Base-by-base conservation (phyloP, 495 filamentous ascomycete species). In the Podospora conica region DNA sequence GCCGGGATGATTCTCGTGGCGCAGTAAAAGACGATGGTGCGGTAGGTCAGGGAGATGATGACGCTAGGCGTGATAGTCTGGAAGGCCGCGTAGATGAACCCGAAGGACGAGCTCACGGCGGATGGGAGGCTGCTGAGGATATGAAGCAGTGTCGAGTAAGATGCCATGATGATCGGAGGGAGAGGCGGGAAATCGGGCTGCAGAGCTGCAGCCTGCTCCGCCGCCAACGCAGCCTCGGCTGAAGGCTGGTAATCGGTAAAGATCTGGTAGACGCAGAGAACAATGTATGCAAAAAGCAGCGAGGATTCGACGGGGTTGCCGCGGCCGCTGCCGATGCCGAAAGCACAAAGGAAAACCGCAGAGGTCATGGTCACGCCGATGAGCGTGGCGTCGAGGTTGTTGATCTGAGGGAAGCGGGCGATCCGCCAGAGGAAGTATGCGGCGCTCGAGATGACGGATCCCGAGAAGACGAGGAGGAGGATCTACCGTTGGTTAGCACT, bases 121-220 rank as follows among this genome's bases (percentile, higher is more conserved):
- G 86, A 88, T 0, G 95, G 95, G 20, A 98, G 82, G 10, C 86
- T 86, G 31, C 90, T 89, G 40, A 98, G 81, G n/a, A 91, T 84
- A 66, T 96, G 90, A 29, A 97, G 77, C 21, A 97, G 78, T 3
- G 93, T 97, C 53, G 91, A 91, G 78, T 97, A 98, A 27, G 93
- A 96, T n/a, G 93, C 94, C 95, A 98, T 97, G 74, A 98, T 90
- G 58, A 97, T 93, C 0, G 95, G 95, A 2, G 95, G 95, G 8
- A 98, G 84, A 6, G 95, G 95, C 4, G 95, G 95, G 62, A 98
- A 95, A 29, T 96, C 93, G 12, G 88, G 85, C 62, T 91, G 89
- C 40, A 77, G 67, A 7, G 77, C 74, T 8, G 81, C 74, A 53
- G 80, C 76, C 40, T 76, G 75, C 29, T 79, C 73, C 11, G 83